Evolutionary conservation across 148 eudicot species (phyloP).

Genomic region (Rhododendron griersonianum): DNA sequence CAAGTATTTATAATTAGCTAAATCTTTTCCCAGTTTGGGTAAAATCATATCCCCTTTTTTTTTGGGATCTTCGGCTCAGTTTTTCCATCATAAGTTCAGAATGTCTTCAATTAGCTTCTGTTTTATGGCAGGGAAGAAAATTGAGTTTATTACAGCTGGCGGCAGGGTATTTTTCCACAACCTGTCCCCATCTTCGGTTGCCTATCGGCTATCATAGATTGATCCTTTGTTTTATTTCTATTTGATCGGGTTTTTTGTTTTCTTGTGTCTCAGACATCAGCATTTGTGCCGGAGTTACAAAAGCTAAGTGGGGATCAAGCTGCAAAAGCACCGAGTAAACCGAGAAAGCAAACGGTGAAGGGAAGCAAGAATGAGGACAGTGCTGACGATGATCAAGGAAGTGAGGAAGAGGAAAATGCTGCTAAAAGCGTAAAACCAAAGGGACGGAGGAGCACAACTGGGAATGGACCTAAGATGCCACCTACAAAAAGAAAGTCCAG

Average conservation of each 20-base stretch:
- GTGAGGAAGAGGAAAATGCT: constrained; percentile 31
- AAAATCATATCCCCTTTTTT: not conserved
- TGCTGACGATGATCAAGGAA: constrained; percentile 20
- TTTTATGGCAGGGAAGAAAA: constrained; percentile 64
- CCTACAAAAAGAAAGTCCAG: constrained; percentile 22
- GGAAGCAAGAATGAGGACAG: constrained; percentile 32
- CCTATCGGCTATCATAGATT: not conserved
- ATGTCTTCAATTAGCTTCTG: constrained; percentile 4
- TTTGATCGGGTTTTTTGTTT: not conserved
- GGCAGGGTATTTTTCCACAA: constrained; percentile 66
- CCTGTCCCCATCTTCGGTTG: not conserved
- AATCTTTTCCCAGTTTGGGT: not conserved
- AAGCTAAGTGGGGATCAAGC: constrained; percentile 62
- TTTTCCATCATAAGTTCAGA: not conserved
- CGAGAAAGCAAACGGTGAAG: constrained; percentile 34
- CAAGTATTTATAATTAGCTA: not conserved
- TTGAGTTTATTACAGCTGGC: constrained; percentile 78
- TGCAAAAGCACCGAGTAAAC: constrained; percentile 46
- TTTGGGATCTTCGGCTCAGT: not conserved
- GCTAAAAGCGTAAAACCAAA: constrained; percentile 30
- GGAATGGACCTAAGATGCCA: constrained; percentile 21
- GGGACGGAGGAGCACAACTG: constrained; percentile 26
- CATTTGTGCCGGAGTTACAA: constrained; percentile 88
- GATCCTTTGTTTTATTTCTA: not conserved
- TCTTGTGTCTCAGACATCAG: constrained; percentile 65